Percentiles rank a stretch among this genome's conserved stretches.
phyloP scores from a whole-genome alignment of 495 filamentous ascomycete species.

The Neurospora tetraspora region DNA sequence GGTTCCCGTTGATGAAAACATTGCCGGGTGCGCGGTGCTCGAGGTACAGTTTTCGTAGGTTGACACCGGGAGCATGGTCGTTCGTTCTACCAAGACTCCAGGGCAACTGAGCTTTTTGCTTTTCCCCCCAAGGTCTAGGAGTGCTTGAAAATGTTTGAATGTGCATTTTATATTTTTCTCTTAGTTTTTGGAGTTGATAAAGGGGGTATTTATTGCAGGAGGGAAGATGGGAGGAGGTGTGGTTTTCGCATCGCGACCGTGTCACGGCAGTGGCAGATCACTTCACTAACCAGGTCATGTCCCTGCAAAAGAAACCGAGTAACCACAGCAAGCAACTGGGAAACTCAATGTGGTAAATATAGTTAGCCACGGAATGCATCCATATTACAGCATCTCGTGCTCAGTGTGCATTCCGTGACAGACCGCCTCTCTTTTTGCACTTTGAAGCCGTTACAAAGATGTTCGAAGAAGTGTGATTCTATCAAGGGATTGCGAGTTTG shows the following conservation, averaged over 20 bases:
- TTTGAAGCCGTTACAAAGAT: not conserved
- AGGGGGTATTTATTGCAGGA: not conserved
- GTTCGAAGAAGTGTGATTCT: not conserved
- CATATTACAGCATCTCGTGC: not conserved
- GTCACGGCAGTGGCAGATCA: not conserved
- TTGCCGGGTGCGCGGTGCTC: not conserved
- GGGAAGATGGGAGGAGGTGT: not conserved
- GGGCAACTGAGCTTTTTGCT: not conserved
- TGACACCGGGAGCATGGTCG: not conserved
- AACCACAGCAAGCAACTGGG: not conserved
- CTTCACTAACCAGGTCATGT: not conserved
- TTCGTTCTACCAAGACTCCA: not conserved
- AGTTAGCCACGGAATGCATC: not conserved
- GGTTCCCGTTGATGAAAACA: not conserved
- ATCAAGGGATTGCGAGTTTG: not conserved
- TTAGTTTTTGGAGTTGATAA: not conserved
- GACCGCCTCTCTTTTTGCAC: not conserved
- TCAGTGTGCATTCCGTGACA: not conserved
- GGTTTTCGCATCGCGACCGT: not conserved
- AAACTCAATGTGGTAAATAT: not conserved
- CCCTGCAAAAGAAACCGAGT: not conserved
- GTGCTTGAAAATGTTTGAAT: not conserved
- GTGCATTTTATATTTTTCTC: not conserved
- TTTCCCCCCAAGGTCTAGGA: not conserved
- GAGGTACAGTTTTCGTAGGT: not conserved